phyloP scores from a whole-genome alignment of 202 grass and related monocot species.

The Brachypodium distachyon region DNA sequence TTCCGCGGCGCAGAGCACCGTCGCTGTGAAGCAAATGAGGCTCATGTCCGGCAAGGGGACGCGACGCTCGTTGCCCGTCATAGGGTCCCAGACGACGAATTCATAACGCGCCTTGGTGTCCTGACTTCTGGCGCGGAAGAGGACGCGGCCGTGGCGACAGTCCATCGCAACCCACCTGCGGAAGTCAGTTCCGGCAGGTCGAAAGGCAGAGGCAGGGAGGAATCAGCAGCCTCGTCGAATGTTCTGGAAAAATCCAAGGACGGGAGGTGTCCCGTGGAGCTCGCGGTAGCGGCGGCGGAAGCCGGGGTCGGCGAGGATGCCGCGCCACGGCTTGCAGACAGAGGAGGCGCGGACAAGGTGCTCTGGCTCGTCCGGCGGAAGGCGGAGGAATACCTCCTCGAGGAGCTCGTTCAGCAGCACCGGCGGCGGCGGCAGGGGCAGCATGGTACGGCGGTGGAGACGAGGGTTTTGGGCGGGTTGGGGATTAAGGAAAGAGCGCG shows the following conservation, averaged over 20 bases:
- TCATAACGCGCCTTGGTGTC: neutral
- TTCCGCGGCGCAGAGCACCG: neutral
- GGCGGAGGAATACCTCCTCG: too few species aligned
- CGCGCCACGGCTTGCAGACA: too few species aligned
- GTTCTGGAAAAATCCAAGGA: neutral
- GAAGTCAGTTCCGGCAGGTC: neutral
- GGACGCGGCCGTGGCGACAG: neutral
- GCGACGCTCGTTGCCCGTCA: neutral
- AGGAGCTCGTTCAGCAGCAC: too few species aligned
- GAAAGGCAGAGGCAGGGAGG: neutral
- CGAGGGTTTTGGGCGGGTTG: too few species aligned
- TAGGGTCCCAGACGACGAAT: neutral
- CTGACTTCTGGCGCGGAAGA: neutral
- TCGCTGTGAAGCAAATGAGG: neutral
- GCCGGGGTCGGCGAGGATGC: too few species aligned
- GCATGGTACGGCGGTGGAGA: too few species aligned
- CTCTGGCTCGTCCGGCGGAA: too few species aligned
- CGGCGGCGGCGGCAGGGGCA: too few species aligned
- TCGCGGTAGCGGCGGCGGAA: neutral
- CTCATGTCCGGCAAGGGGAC: neutral
- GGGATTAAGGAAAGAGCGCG: too few species aligned
- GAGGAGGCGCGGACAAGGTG: too few species aligned
- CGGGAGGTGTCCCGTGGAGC: neutral
- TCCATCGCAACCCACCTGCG: neutral
- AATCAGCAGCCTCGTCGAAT: neutral